Conservation (phyloP, 208 protist genomes). For the Vickermania spadyakhi region DNA sequence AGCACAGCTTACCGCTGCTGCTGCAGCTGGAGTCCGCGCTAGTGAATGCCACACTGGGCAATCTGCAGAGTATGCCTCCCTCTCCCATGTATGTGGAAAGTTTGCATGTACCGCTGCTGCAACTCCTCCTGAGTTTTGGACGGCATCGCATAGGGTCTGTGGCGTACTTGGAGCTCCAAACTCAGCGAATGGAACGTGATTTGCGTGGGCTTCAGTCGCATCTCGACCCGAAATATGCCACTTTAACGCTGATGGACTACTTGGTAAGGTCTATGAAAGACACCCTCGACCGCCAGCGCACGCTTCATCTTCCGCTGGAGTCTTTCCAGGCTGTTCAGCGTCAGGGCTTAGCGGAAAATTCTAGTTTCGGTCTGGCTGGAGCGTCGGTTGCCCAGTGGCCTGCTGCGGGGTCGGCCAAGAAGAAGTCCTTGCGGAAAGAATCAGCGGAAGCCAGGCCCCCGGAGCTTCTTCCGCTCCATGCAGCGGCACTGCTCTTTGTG, state of each 20-base stretch:
- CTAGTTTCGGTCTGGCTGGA: background rate
- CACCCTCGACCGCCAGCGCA: slow-evolving; percentile 52
- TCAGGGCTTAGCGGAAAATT: background rate
- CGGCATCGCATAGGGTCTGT: slow-evolving; percentile 31
- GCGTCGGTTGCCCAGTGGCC: no score
- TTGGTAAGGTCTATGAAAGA: slow-evolving; percentile 50
- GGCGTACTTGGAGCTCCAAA: slow-evolving; percentile 56
- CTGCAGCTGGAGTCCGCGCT: slow-evolving; percentile 58
- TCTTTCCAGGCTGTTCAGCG: background rate
- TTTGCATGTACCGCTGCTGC: slow-evolving; percentile 65
- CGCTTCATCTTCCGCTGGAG: slow-evolving; percentile 29
- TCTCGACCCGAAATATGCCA: slow-evolving; percentile 39
- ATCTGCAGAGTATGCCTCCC: slow-evolving; percentile 42
- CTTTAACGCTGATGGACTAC: slow-evolving; percentile 63
- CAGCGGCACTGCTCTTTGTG: slow-evolving; percentile 70
- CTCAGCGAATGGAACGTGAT: slow-evolving; percentile 53
- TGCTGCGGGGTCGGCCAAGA: background rate
- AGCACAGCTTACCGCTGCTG: slow-evolving; percentile 53
- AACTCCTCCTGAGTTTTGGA: slow-evolving; percentile 74
- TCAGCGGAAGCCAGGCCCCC: background rate
- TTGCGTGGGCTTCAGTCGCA: slow-evolving; percentile 64
- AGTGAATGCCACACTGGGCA: slow-evolving; percentile 29
- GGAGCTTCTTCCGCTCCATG: slow-evolving; percentile 48
- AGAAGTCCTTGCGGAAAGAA: background rate
- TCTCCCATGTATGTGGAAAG: slow-evolving; percentile 64